phyloP scores from a whole-genome alignment of 2,329 filamentous ascomycete genomes.

The Alternaria sp. region DNA sequence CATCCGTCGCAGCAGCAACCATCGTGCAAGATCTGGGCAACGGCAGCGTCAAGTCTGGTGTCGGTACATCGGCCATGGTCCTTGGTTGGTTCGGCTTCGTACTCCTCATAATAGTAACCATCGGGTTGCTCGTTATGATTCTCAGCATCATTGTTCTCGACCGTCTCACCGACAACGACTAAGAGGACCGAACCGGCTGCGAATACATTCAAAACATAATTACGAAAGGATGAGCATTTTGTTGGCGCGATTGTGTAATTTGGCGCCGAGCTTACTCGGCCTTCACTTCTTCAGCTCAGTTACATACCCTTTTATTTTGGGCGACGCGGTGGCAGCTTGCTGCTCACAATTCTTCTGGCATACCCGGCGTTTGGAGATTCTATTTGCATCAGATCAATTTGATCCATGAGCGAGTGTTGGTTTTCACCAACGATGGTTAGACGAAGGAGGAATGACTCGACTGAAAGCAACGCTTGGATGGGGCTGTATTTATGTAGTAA shows the following conservation, averaged over 20 bases:
- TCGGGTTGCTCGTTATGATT: slow-evolving; percentile 95
- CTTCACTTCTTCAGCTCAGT: slow-evolving; percentile 28
- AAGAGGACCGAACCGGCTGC: slow-evolving; percentile 8
- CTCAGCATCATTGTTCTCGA: slow-evolving; percentile 84
- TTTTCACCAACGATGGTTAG: slow-evolving; percentile 7
- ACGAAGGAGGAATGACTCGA: slow-evolving; percentile 17
- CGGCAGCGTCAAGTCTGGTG: slow-evolving; percentile 82
- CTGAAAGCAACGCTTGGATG: slow-evolving; percentile 24
- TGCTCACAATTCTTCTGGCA: slow-evolving; percentile 36
- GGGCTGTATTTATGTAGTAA: slow-evolving; percentile 38
- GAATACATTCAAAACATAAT: slow-evolving; percentile 14
- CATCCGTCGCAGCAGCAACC: slow-evolving; percentile 91
- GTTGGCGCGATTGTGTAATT: slow-evolving; percentile 31
- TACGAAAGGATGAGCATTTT: slow-evolving; percentile 17
- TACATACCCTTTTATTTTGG: slow-evolving; percentile 39
- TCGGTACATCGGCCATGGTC: slow-evolving; percentile 95
- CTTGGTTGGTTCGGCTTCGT: slow-evolving; percentile 98
- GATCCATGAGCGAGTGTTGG: slow-evolving; percentile 13
- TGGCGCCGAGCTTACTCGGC: slow-evolving; percentile 36
- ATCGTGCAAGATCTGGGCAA: slow-evolving; percentile 94
- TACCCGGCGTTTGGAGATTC: slow-evolving; percentile 39
- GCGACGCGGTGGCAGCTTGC: slow-evolving; percentile 33
- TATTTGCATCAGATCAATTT: slow-evolving; percentile 23
- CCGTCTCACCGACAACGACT: slow-evolving; percentile 58
- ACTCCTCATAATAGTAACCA: slow-evolving; percentile 91